These are phyloP conservation scores for Beauveria australis DNA, from an alignment of 2,329 filamentous ascomycete genomes.

Conservation along the genomic window DNA sequence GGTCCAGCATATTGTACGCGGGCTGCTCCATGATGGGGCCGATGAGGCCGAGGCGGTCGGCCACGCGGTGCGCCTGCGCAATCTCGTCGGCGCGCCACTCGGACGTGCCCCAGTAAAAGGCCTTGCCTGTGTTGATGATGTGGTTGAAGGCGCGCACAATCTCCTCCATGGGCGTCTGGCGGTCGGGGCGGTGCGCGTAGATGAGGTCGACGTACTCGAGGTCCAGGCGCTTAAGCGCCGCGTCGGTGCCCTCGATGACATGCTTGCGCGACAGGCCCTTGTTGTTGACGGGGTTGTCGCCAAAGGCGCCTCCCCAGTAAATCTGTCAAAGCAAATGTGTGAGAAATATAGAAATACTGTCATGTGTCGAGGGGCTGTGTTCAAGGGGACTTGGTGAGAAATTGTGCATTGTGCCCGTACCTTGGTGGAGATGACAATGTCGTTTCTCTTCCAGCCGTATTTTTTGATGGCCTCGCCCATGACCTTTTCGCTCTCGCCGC, in stretches of 20 bases:
- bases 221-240: slow-evolving; percentile 47
- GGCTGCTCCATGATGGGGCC: slow-evolving; percentile 61
- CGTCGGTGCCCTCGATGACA: slow-evolving; percentile 56
- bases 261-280: slow-evolving; percentile 61
- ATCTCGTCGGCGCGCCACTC: slow-evolving; percentile 62
- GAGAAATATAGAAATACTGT: background rate
- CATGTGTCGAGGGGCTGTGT: background rate
- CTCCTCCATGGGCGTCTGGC: slow-evolving; percentile 62
- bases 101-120: slow-evolving; percentile 64
- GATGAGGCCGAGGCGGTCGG: slow-evolving; percentile 52
- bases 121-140: slow-evolving; percentile 58
- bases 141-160: slow-evolving; percentile 64
- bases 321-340: slow-evolving; percentile 32
- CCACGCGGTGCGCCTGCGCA: slow-evolving; percentile 51
- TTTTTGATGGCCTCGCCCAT: slow-evolving; percentile 54
- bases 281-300: slow-evolving; percentile 57
- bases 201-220: slow-evolving; percentile 59
- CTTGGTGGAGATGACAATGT: slow-evolving; percentile 55
- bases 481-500: slow-evolving; percentile 53
- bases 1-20: slow-evolving; percentile 55
- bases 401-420: slow-evolving; percentile 20
- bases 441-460: slow-evolving; percentile 52
- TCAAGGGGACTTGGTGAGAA: background rate
- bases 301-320: slow-evolving; percentile 55
- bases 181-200: slow-evolving; percentile 61